These are phyloP conservation scores for Candida tibetensis DNA, from an alignment of 805 yeast species.

Conservation along the genomic window DNA sequence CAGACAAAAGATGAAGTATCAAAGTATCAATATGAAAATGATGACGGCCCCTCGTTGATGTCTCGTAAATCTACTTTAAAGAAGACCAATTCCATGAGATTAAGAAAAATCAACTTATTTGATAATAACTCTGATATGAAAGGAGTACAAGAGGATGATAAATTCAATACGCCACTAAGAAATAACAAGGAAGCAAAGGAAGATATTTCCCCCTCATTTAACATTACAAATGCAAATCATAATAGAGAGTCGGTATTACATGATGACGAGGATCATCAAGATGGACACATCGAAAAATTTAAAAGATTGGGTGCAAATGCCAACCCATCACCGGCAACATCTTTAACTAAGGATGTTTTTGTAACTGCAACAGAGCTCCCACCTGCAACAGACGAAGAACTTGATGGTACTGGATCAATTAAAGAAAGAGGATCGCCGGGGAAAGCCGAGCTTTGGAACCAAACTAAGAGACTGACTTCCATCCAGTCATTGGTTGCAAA, in stretches of 20 bases:
- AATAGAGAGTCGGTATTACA: conserved; percentile 15
- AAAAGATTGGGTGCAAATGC: conserved; percentile 17
- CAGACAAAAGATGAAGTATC: conserved; percentile 20
- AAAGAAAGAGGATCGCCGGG: conserved; percentile 9
- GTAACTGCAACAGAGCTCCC: conserved; percentile 17
- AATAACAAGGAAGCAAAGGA: neutral
- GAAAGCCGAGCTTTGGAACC: conserved; percentile 4
- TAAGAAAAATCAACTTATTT: conserved; percentile 40
- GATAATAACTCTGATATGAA: conserved; percentile 14
- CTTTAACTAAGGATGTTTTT: conserved; percentile 20
- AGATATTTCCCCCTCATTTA: conserved; percentile 18
- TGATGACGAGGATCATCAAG: conserved; percentile 10
- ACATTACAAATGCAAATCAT: conserved; percentile 7
- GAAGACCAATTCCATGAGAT: conserved; percentile 39
- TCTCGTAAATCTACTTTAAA: conserved; percentile 40
- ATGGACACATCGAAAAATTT: conserved; percentile 14
- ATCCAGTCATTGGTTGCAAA: conserved; percentile 30
- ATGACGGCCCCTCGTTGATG: conserved; percentile 24
- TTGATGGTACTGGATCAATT: neutral
- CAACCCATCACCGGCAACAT: conserved; percentile 11
- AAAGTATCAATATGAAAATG: conserved; percentile 31
- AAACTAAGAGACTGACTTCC: conserved; percentile 17
- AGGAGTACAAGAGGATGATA: conserved; percentile 2
- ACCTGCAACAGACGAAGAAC: neutral
- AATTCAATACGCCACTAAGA: conserved; percentile 2